phyloP scores from a whole-genome alignment of 2,329 filamentous ascomycete species.

The Monosporascus sp. region DNA sequence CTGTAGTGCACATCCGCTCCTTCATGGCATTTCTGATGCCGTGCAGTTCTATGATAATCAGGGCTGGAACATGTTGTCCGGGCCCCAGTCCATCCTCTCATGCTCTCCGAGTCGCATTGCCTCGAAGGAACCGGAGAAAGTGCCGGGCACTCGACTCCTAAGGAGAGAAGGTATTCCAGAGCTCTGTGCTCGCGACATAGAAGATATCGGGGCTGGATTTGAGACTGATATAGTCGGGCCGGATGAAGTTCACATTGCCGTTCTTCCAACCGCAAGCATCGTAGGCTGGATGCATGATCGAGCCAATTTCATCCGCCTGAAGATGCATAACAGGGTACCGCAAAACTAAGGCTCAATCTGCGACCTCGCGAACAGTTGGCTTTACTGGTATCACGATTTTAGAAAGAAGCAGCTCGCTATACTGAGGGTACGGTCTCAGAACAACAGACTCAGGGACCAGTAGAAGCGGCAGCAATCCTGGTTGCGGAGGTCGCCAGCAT shows the following conservation, averaged over 20 bases:
- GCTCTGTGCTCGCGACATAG: slow-evolving; percentile 10
- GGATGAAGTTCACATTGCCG: slow-evolving; percentile 2
- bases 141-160: slow-evolving; percentile 6
- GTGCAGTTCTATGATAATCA: slow-evolving; percentile 11
- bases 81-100: slow-evolving; percentile 5
- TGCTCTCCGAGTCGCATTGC: background rate
- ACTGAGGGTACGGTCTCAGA: no score
- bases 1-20: no score
- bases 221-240: background rate
- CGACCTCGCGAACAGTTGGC: no score
- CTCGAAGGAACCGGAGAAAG: background rate
- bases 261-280: slow-evolving; percentile 11
- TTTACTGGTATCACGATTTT: no score
- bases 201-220: slow-evolving; percentile 4
- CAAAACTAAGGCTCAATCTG: no score
- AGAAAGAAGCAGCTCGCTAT: no score
- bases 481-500: no score
- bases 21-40: background rate
- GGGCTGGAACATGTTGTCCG: slow-evolving; percentile 8
- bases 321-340: background rate
- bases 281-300: slow-evolving; percentile 11
- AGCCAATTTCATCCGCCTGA: slow-evolving; percentile 8
- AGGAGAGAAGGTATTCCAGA: slow-evolving; percentile 5
- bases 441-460: no score
- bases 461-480: no score